Percentiles rank a stretch among this genome's conserved stretches.
phyloP scores from a whole-genome alignment of 192 early-diverging fungal species.

The Coemansia sp. region DNA sequence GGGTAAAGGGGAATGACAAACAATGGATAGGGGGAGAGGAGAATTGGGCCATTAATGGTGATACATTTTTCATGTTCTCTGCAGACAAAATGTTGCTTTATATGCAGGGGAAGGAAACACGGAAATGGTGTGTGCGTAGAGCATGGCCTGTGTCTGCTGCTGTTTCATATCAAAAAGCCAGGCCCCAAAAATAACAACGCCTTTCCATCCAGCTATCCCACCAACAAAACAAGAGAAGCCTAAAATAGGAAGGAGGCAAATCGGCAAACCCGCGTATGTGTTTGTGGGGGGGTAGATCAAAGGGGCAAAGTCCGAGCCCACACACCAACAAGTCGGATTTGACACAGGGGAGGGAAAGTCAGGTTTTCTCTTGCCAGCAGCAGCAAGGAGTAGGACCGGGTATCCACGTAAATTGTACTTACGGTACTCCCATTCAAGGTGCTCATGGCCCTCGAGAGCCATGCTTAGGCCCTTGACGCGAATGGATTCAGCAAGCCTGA shows the following conservation, averaged over 20 bases:
- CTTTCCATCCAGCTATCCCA: no score
- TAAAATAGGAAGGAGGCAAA: no score
- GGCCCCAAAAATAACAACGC: no score
- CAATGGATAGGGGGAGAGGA: no score
- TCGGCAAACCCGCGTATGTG: no score
- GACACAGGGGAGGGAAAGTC: not conserved
- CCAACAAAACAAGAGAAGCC: no score
- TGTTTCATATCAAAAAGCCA: no score
- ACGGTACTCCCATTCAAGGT: slow-evolving; percentile 54
- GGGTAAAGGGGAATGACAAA: not conserved
- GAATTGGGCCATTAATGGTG: no score
- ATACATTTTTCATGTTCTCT: no score
- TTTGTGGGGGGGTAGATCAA: not conserved
- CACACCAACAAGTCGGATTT: not conserved
- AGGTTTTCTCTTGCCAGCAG: not conserved
- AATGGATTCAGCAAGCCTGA: slow-evolving; percentile 53
- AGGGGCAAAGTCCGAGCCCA: not conserved
- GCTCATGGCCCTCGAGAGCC: slow-evolving; percentile 44
- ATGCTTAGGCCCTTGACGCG: slow-evolving; percentile 59
- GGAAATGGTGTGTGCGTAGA: not conserved
- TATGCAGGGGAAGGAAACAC: no score
- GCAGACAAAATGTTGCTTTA: no score
- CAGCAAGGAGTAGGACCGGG: not conserved
- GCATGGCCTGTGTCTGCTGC: no score
- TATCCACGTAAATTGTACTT: slow-evolving; percentile 14